Base-by-base conservation (phyloP, 2,329 filamentous ascomycete genomes). In the Colletotrichum lupini region DNA sequence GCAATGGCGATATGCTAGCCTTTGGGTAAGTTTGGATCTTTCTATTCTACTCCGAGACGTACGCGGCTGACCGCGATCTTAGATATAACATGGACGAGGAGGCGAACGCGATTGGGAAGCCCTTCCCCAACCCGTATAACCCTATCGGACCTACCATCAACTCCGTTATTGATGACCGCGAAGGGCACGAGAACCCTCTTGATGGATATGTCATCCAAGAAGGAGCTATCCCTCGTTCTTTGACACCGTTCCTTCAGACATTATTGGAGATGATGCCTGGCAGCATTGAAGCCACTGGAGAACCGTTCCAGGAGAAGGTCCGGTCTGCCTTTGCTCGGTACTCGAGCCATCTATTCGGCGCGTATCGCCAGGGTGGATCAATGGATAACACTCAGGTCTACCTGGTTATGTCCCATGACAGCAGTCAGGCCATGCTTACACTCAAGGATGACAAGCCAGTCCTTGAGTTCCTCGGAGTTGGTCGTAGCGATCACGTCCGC, bases 331-430 rank as follows among this genome's bases (percentile, higher is more conserved):
- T 90, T 42, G 85, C 88, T 7, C 82, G 84, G 28, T 82, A 84
- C 56, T 87, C 87, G 35, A 90, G 87, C 78, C 81, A 85, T n/a
- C 82, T 92, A 53, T 79, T 92, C 0, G 91, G 91, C 0, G 90
- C 91, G 0, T 92, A 92, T 75, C 86, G 82, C 65, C 82, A 83
- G 7, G 83, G 85, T 7, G 89, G 91, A 0, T 89, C 89, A 22
- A 81, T 92, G 24, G 87, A 89, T 78, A 87, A 83, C 71, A 93
- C 90, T 0, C 88, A 92, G 71, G 86, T 91, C 0, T 93, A 92
- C 78, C 84, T 93, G 4, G 85, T 92, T 77, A 92, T 93, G 90
- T 90, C 88, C 1, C 91, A 93, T 76, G 91, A 92, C 76, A 90
- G 87, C 83, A 90, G 91, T 76, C 89, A 93, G 80, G 90, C 89